Percentiles rank a stretch among this genome's conserved stretches.
Evolutionary conservation across 129 eudicot genomes (phyloP).

Genomic region (Artemisia argyi): DNA sequence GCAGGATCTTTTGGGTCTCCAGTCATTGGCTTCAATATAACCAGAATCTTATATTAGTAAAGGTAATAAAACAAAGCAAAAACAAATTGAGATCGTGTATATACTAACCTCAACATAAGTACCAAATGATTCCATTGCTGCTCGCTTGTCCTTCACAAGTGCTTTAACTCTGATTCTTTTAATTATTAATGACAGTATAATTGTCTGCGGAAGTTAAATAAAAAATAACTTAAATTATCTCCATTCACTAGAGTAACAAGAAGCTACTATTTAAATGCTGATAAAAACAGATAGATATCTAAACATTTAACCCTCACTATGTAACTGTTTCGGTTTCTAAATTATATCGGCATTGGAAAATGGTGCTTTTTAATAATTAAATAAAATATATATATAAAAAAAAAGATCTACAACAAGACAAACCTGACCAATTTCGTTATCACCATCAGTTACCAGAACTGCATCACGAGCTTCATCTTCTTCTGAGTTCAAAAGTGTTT

Average conservation of each 20-base stretch:
- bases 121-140: constrained; percentile 90
- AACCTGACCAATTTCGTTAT: constrained; percentile 95
- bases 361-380: too few relatives aligned
- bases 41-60: constrained; percentile 15
- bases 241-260: constrained; percentile 1
- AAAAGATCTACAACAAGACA: not conserved
- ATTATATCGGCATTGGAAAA: too few relatives aligned
- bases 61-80: constrained; percentile 3
- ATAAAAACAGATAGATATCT: not conserved
- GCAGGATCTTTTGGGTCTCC: constrained; percentile 68
- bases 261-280: not conserved
- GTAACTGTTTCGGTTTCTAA: too few relatives aligned
- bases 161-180: constrained; percentile 87
- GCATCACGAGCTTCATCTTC: constrained; percentile 83
- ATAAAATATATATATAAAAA: not conserved
- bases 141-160: constrained; percentile 85
- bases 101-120: constrained; percentile 88
- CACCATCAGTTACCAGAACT: constrained; percentile 90
- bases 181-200: constrained; percentile 76
- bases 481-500: constrained; percentile 45
- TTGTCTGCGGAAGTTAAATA: constrained; percentile 54
- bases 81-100: not conserved
- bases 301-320: too few relatives aligned
- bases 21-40: constrained; percentile 54
- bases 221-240: not conserved